phyloP scores from a whole-genome alignment of 306 rosid genomes.

The Acacia acuminata region DNA sequence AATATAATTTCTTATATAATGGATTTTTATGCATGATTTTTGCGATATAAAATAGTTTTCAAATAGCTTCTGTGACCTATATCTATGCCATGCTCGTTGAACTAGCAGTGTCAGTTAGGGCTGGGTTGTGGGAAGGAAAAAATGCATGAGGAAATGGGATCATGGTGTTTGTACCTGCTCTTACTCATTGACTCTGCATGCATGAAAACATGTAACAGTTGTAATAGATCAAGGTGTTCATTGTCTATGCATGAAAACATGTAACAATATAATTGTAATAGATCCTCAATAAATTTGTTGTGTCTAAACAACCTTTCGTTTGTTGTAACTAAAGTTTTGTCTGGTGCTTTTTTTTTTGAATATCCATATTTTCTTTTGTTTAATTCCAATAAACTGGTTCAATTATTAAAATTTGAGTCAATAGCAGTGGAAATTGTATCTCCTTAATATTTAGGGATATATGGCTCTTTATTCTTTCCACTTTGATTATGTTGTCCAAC shows the following conservation, averaged over 20 bases:
- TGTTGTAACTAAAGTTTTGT: conserved; percentile 3
- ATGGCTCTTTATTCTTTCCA: conserved; percentile 9
- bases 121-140: conserved; percentile 8
- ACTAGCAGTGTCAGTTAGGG: neutral
- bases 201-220: neutral
- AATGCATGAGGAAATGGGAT: conserved; percentile 15
- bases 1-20: conserved; percentile 8
- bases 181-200: conserved; percentile 6
- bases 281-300: conserved; percentile 10
- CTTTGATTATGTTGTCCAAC: conserved; percentile 17
- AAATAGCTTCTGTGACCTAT: conserved; percentile 4
- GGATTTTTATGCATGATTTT: conserved; percentile 12
- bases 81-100: neutral
- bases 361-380: neutral
- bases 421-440: neutral
- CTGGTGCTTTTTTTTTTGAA: conserved; percentile 4
- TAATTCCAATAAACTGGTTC: neutral
- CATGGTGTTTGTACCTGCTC: neutral
- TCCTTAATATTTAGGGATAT: conserved; percentile 4
- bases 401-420: neutral
- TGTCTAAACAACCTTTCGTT: neutral
- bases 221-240: conserved; percentile 13
- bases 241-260: too few species aligned
- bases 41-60: conserved; percentile 3
- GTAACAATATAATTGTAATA: neutral